Evolutionary conservation across 2,329 filamentous ascomycete species (phyloP), one percentile per base, ranked within the genome.

Genomic region (Sclerotinia glacialis): DNA sequence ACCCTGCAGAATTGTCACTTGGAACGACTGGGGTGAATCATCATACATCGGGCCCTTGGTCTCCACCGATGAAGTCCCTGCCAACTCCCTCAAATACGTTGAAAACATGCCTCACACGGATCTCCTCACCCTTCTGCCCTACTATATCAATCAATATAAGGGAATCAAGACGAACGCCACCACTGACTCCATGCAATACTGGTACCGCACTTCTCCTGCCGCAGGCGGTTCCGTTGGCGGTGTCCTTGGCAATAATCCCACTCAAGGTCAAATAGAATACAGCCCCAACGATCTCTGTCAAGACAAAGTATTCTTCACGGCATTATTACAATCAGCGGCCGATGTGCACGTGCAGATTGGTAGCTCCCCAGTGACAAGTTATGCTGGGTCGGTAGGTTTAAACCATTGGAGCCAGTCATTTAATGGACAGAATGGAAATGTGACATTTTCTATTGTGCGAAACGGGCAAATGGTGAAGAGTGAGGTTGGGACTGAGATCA

Each of bases 1-100:
- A 52, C 5, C 23, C 21, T 28, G 49, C 49, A 75, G 74, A 71
- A 79, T 81, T 67, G 74, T 82, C 23, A 80, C 80, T n/a, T 79
- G 74, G 82, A 84, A 84, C 69, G 83, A 85, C 69, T 85, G 78
- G 66, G 83, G 82, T 12, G 83, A 85, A 72, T 78, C 81, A 0
- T 80, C 83, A 71, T 83, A 85, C 71, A 81, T 84, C 53, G 81
- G 81, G 14, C 81, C 83, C 0, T 72, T 85, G 55, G 74, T 78
- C 55, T 76, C 81, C 11, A 23, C 53, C 9, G 54, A 42, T 16
- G 71, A 73, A 62, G 78, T 80, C 3, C 79, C 80, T 55, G 74
- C 65, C 40, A 76, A 71, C 60, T 82, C 83, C 3, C 79, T 77
- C 64, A 75, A 77, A 69, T 86, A 85, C 70, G 82, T 81, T 54